Evolutionary conservation across 768 basidiomycete species (phyloP).

Genomic region (Boletus barrowsii): DNA sequence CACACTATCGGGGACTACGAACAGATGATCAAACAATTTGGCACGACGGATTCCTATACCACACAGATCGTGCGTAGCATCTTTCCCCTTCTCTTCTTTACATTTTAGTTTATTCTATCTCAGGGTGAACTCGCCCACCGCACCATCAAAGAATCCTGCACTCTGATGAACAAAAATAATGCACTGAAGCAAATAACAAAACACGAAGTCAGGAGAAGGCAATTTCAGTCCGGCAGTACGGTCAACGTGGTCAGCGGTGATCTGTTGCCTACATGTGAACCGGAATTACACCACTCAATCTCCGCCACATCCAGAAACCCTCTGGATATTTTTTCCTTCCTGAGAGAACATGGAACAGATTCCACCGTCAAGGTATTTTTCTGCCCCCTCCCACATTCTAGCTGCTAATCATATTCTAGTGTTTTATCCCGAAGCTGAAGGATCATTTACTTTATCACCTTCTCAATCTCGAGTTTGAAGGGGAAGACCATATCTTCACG

Average conservation of each 20-base stretch:
- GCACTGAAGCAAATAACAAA: slow-evolving; percentile 28
- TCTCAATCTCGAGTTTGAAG: background rate
- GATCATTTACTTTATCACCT: slow-evolving; percentile 15
- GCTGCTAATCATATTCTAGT: background rate
- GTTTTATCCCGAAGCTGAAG: slow-evolving; percentile 12
- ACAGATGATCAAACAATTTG: background rate
- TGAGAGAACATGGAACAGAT: slow-evolving; percentile 1
- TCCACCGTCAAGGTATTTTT: slow-evolving; percentile 9
- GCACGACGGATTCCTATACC: no score
- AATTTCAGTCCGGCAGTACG: background rate
- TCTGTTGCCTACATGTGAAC: background rate
- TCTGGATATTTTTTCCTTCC: background rate
- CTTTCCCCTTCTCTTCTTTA: background rate
- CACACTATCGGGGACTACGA: slow-evolving; percentile 31
- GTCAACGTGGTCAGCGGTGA: background rate
- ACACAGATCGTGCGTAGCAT: slow-evolving; percentile 1
- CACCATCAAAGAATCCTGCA: slow-evolving; percentile 36
- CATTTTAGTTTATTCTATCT: background rate
- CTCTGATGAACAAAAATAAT: slow-evolving; percentile 35
- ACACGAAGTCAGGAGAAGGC: slow-evolving; percentile 14
- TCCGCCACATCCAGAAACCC: background rate
- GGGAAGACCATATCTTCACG: slow-evolving; percentile 5
- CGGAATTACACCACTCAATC: slow-evolving; percentile 9
- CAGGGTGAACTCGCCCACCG: slow-evolving; percentile 42
- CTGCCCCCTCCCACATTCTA: background rate